Evolutionary conservation across 306 rosid species (phyloP).

Genomic region (Gillenia trifoliata): DNA sequence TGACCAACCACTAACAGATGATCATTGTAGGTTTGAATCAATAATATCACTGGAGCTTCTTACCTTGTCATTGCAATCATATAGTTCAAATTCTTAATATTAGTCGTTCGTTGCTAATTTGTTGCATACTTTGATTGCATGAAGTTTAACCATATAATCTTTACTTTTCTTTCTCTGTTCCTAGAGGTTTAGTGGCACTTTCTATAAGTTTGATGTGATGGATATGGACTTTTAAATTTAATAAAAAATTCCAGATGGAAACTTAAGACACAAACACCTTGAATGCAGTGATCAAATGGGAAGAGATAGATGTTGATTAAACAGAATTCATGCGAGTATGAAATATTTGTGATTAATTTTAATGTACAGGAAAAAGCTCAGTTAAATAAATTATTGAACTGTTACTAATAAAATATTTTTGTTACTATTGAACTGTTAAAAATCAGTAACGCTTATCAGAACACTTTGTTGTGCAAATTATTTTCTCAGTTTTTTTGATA

Average conservation of each 20-base stretch:
- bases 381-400: no score
- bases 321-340: background rate
- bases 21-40: slow-evolving; percentile 72
- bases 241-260: background rate
- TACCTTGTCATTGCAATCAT: slow-evolving; percentile 1
- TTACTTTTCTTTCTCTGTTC: background rate
- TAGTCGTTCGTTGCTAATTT: background rate
- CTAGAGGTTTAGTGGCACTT: background rate
- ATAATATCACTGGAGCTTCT: no score
- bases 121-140: background rate
- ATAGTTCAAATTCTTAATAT: background rate
- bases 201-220: background rate
- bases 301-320: background rate
- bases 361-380: background rate
- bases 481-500: no score
- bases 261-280: background rate
- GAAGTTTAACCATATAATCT: no score
- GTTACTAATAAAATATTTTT: no score
- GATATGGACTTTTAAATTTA: background rate
- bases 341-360: background rate
- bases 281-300: background rate
- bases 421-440: no score
- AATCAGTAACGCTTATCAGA: background rate
- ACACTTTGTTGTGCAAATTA: background rate
- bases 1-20: slow-evolving; percentile 62